Evolutionary conservation across 257 asterid genomes (phyloP), one percentile per base, ranked within the genome.

Genomic region (Mitragyna speciosa): DNA sequence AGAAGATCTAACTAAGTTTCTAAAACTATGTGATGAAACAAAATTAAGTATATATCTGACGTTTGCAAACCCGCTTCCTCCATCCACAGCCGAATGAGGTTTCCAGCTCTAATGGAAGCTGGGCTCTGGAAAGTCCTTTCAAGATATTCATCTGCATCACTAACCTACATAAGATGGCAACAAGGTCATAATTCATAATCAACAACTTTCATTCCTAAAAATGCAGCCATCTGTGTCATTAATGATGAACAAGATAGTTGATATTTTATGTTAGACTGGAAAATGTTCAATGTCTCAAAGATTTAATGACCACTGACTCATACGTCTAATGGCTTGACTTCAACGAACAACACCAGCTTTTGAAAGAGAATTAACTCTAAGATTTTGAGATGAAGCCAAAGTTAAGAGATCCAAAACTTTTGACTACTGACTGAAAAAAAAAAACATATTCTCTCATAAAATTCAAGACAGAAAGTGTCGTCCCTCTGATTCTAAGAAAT

Each of bases 71-170:
- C 98, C 24, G 98, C 98, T 86, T 94, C 98, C 78, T 91, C 97
- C 97, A 95, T 93, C 99, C 98, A 95, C 70, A 75, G 70, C 48
- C 90, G 91, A 72, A 95, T 89, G 76, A 88, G 89, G 77, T 85
- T 86, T 80, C 89, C 97, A 36, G 99, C 98, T 82, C 86, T 80
- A 49, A 91, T 65, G 17, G 98, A 93, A 84, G 97, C 97, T 12
- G 96, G 94, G 45, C 98, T 93, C 87, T 92, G 96, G 90, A 95
- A 95, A 75, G 99, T 95, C 88, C 99, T 95, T 82, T 86, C 96
- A 7, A 95, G 97, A 88, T 86, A 93, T 47, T 78, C 85, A 73
- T 84, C 89, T n/a, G 97, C 92, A 83, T 95, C 99, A 84, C 99
- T 95, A 85, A 93, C 94, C 99, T 95, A 92, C 83, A 84, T 67